These are phyloP conservation scores for Erodium texanum DNA, from an alignment of 441 rosid genomes.

Conservation along the genomic window DNA sequence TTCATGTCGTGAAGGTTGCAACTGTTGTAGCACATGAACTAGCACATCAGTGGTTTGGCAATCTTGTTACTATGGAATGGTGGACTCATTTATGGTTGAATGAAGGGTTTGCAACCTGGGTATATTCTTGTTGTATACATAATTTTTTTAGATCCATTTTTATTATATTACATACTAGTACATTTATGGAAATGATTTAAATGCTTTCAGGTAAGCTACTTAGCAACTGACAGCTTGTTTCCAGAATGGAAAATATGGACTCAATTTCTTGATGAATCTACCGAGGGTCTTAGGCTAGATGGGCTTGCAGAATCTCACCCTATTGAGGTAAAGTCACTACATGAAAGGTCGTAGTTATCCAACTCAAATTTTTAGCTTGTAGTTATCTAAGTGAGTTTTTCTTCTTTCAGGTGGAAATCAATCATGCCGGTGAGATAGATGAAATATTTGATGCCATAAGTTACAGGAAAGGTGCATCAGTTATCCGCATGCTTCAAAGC, in stretches of 20 bases:
- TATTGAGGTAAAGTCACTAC: conserved; percentile 54
- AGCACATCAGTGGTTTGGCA: conserved; percentile 98
- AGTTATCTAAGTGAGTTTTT: conserved; percentile 7
- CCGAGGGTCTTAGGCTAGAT: conserved; percentile 75
- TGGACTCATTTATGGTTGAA: conserved; percentile 98
- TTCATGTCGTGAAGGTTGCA: conserved; percentile 47
- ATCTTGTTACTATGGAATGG: conserved; percentile 99
- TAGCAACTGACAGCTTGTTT: conserved; percentile 79
- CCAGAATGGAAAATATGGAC: conserved; percentile 98
- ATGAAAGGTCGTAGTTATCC: no score
- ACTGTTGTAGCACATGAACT: conserved; percentile 93
- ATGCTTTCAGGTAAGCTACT: conserved; percentile 76
- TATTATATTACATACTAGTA: not conserved
- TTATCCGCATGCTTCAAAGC: conserved; percentile 90
- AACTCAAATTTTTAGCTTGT: no score
- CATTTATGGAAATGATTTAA: conserved; percentile 10
- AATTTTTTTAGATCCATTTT: not conserved
- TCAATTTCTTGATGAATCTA: conserved; percentile 82
- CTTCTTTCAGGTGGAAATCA: conserved; percentile 65
- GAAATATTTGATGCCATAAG: conserved; percentile 94
- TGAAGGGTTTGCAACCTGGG: conserved; percentile 99
- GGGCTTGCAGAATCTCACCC: conserved; percentile 97
- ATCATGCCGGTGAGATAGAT: conserved; percentile 76
- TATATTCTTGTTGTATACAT: conserved; percentile 22
- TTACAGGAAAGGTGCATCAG: conserved; percentile 86